phyloP scores from a whole-genome alignment of 202 grass and related monocot species.

The Eragrostis tef region DNA sequence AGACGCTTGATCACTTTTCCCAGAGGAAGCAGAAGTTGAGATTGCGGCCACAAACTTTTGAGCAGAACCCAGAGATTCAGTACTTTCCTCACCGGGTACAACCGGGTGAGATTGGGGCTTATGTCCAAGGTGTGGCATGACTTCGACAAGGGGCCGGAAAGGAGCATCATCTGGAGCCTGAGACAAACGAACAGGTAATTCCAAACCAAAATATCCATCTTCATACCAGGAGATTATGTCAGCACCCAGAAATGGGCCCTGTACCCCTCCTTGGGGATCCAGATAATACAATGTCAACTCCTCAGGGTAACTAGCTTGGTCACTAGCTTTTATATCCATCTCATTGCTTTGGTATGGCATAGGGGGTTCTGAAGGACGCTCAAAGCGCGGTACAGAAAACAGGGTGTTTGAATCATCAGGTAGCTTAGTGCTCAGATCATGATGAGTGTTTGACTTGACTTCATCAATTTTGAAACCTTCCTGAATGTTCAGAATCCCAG shows the following conservation, averaged over 20 bases:
- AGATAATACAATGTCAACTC: constrained; percentile 87
- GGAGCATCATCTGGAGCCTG: constrained; percentile 80
- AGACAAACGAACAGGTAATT: constrained; percentile 77
- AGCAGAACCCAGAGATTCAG: constrained; percentile 54
- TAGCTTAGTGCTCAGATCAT: constrained; percentile 58
- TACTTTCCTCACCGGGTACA: constrained; percentile 42
- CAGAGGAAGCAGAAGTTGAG: constrained; percentile 51
- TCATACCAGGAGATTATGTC: constrained; percentile 97
- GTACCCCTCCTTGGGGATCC: constrained; percentile 93
- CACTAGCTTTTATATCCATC: constrained; percentile 45
- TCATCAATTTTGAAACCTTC: constrained; percentile 38
- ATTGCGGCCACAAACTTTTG: constrained; percentile 52
- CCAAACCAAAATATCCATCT: constrained; percentile 89
- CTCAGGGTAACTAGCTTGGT: constrained; percentile 58
- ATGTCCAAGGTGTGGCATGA: constrained; percentile 81
- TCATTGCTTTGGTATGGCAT: constrained; percentile 40
- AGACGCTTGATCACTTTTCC: constrained; percentile 47
- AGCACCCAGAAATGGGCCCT: constrained; percentile 87
- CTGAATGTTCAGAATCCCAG: constrained; percentile 23
- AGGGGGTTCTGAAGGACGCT: constrained; percentile 31
- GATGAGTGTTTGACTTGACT: constrained; percentile 38
- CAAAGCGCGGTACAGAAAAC: constrained; percentile 54
- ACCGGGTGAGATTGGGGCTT: constrained; percentile 45
- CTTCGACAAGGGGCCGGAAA: constrained; percentile 74
- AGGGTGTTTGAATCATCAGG: constrained; percentile 60